These are phyloP conservation scores for Torulaspora delbrueckii DNA, from an alignment of 805 yeast genomes.

Conservation along the genomic window DNA sequence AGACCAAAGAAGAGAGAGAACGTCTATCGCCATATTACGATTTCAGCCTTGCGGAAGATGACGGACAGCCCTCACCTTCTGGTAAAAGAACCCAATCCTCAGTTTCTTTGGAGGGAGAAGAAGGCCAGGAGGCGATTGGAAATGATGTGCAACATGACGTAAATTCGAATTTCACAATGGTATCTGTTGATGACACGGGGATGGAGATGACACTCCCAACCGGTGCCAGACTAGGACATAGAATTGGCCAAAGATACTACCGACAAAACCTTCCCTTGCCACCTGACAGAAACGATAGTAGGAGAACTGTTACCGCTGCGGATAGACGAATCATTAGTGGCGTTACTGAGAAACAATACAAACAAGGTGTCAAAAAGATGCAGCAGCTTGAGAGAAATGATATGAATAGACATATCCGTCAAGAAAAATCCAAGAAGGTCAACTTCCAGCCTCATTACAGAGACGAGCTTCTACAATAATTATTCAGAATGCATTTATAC, in stretches of 20 bases:
- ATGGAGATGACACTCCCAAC: conserved; percentile 68
- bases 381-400: conserved; percentile 43
- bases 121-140: conserved; percentile 30
- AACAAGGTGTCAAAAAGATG: conserved; percentile 45
- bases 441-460: conserved; percentile 84
- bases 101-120: conserved; percentile 26
- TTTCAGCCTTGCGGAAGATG: conserved; percentile 60
- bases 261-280: conserved; percentile 55
- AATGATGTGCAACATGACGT: conserved; percentile 29
- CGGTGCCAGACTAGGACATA: conserved; percentile 77
- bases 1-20: conserved; percentile 67
- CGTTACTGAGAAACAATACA: conserved; percentile 57
- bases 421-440: conserved; percentile 56
- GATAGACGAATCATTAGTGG: conserved; percentile 58
- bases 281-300: conserved; percentile 47
- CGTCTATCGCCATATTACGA: conserved; percentile 81
- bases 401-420: conserved; percentile 37
- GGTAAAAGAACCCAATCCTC: conserved; percentile 31
- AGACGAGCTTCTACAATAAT: conserved; percentile 54
- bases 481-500: neutral
- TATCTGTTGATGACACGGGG: conserved; percentile 49
- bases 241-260: conserved; percentile 66
- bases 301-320: conserved; percentile 68
- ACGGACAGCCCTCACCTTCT: conserved; percentile 23
- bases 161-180: conserved; percentile 35